A percentile compares a stretch with the other conserved stretches of the same genome.
These are phyloP conservation scores for Leucaena leucocephala DNA, from an alignment of 306 rosid species.

Conservation along the genomic window DNA sequence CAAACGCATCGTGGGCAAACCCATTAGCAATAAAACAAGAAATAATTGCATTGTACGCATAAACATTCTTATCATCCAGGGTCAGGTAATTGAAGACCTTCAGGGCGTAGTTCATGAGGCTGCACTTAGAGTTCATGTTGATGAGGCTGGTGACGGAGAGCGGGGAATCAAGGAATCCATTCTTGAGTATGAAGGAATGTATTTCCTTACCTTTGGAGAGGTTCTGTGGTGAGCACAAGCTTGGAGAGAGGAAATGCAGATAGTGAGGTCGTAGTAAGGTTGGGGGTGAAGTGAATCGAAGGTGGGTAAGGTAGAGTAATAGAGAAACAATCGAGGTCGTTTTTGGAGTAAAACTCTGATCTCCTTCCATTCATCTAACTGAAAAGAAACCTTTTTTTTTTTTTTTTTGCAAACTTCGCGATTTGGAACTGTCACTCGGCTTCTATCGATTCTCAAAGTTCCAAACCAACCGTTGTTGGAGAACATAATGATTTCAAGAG, in stretches of 20 bases:
- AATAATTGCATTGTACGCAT: constrained; percentile 73
- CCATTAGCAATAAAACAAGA: constrained; percentile 70
- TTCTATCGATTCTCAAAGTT: background rate
- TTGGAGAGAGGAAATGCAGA: constrained; percentile 65
- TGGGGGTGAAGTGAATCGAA: background rate
- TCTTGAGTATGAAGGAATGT: constrained; percentile 56
- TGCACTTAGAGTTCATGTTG: constrained; percentile 76
- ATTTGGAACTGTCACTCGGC: background rate
- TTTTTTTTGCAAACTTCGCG: constrained; percentile 27
- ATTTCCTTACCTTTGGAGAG: constrained; percentile 60
- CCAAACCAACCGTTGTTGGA: constrained; percentile 34
- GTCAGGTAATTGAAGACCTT: constrained; percentile 50
- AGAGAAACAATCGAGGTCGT: constrained; percentile 21
- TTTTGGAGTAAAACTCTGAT: constrained; percentile 25
- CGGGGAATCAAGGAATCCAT: constrained; percentile 59
- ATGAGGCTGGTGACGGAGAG: constrained; percentile 71
- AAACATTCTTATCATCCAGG: constrained; percentile 54
- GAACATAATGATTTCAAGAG: constrained; percentile 86
- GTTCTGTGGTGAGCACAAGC: constrained; percentile 55
- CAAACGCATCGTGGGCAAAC: constrained; percentile 45
- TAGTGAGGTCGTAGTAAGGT: constrained; percentile 34
- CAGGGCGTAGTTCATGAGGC: constrained; percentile 51
- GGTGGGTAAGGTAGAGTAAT: constrained; percentile 47
- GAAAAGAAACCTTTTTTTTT: constrained; percentile 48
- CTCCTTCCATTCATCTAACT: constrained; percentile 36